Percentiles rank a stretch among this genome's conserved stretches.
Conservation (phyloP, 257 asterid genomes). For the Catharanthus roseus region DNA sequence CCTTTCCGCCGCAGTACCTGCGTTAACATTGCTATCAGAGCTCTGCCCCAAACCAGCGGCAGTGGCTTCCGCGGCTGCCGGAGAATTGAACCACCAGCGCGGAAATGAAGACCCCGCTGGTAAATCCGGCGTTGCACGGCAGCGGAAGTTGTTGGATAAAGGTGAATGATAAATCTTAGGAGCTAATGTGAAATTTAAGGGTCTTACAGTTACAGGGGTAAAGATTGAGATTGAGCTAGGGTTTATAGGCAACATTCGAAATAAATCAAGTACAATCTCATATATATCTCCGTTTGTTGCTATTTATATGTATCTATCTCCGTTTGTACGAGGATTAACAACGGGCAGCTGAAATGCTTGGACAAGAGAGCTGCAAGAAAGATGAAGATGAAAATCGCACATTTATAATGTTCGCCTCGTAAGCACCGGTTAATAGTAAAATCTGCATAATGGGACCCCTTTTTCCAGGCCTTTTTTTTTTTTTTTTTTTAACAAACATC, state of each 20-base stretch:
- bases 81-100: conserved; percentile 40
- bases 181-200: conserved; percentile 25
- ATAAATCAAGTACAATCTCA: background rate
- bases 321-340: conserved; percentile 27
- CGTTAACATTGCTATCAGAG: conserved; percentile 19
- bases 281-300: background rate
- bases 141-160: conserved; percentile 25
- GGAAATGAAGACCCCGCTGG: conserved; percentile 28
- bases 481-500: too few relatives aligned
- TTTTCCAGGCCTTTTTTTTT: background rate
- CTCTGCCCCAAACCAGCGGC: conserved; percentile 35
- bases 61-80: conserved; percentile 34
- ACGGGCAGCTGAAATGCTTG: conserved; percentile 25
- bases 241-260: conserved; percentile 64
- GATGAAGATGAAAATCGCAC: background rate
- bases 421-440: too few relatives aligned
- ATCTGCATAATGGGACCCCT: too few relatives aligned
- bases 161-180: conserved; percentile 18
- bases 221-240: conserved; percentile 33
- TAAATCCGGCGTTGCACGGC: conserved; percentile 42
- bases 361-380: background rate
- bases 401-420: background rate
- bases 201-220: too few relatives aligned
- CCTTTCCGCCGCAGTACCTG: conserved; percentile 24
- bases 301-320: background rate